Base-by-base conservation (phyloP, 352 stramenopile species). In the Phytophthora kernoviae region DNA sequence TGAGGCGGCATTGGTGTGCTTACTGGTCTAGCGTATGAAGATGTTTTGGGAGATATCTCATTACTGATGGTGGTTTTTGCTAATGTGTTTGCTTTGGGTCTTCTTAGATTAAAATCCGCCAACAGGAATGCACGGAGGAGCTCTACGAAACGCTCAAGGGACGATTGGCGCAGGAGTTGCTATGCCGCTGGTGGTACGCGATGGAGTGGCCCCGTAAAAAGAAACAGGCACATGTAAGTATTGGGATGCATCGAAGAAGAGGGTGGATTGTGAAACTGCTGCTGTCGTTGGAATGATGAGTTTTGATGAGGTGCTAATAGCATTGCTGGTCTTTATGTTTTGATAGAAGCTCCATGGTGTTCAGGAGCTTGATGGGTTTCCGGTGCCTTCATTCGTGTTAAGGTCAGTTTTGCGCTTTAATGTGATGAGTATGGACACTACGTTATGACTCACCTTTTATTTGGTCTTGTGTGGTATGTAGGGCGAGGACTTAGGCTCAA, bases 161-260 rank as follows among this genome's bases (percentile, higher is more conserved):
- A 0, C 70, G 69, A 41, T 45, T 95, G 10, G 81, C 75, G 11
- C 86, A 95, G 58, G 79, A 93, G 58, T 59, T 95, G 44, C 58
- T 95, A 40, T 95, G 86, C 66, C 81, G 86, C 18, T 95, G 86
- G 86, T 95, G 86, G 86, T 95, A 95, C 44, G 86, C 83, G 8
- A 68, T 95, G 22, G 72, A 92, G 53, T 95, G 86, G 86, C 86
- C 86, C 10, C 73, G 79, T 0, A 58, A 58, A 11, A 72, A 89
- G 44, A 61, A 69, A 41, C 71, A 70, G 26, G 51, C 58, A 18
- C 18, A 52, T 34, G 73, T 82, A 51, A 20, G 58, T 58, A 6
- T 30, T 30, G 6, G 24, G 24, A 30, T 30, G n/a, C n/a, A n/a
- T n/a, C n/a, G 8, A 20, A 24, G 24, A 33, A 21, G 14, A 12